Evolutionary conservation across 2,329 filamentous ascomycete genomes (phyloP), one percentile per base, ranked within the genome.

Genomic region (Byssochlamys sp.): DNA sequence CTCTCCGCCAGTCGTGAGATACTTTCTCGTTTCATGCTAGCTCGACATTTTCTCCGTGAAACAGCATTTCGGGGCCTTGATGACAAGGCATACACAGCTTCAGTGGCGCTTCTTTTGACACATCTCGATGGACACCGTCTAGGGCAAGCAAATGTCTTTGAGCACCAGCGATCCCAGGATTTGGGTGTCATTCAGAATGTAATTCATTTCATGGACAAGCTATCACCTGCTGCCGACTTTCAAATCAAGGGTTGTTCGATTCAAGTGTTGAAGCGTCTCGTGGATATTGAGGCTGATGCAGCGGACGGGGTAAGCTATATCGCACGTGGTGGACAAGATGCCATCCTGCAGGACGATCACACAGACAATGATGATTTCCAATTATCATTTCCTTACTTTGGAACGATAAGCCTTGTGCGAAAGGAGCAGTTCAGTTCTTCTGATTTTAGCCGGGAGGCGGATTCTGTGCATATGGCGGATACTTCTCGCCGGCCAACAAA

Each of bases 1-100:
- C 51, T 58, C 9, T 64, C 59, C 4, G 60, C 64, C 11, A 61
- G 64, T 53, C 62, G 64, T n/a, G 62, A 66, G 28, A 45, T 61
- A 25, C 54, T 66, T 19, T 54, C 57, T 1, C 60, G 59, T 48
- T 67, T 59, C 51, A 26, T 63, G 9, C n/a, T 52, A 35, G 14
- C 63, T 29, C 61, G 65, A 12, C 45, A 57, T 19, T 56, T 60
- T 28, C 63, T 60, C 55, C 59, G 57, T 25, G 59, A 59, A 12
- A 50, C 53, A n/a, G 58, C 63, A 35, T 65, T 63, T 49, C 57
- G 62, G 12, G 63, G 57, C 2, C 26, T 60, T 19, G 65, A 64
- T 48, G 60, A 64, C 10, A 67, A 67, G 39, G 59, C 56, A 29
- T 64, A 60, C 29, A 51, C 54, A 3, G 55, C 56, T n/a, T 57